Evolutionary conservation across 2,329 filamentous ascomycete genomes (phyloP).

Genomic region (Tolypocladium nubicola): DNA sequence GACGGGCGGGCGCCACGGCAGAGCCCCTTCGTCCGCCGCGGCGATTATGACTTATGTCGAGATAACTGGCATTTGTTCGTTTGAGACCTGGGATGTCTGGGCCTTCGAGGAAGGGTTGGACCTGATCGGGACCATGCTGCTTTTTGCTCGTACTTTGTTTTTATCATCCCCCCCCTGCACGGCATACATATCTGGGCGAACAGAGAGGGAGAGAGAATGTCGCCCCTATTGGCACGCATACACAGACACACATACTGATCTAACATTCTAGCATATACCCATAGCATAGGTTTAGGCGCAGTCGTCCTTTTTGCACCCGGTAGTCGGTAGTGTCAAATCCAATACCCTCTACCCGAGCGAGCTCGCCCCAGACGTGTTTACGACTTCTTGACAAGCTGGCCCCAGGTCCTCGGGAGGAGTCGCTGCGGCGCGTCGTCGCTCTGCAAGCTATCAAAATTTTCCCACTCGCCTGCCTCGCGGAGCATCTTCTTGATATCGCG

Average conservation of each 20-base stretch:
- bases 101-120: not conserved
- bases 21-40: not conserved
- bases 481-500: constrained; percentile 16
- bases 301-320: constrained; percentile 1
- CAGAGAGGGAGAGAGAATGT: not conserved
- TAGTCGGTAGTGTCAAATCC: not conserved
- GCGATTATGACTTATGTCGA: constrained; percentile 6
- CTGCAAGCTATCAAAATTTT: constrained; percentile 17
- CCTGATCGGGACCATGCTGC: not conserved
- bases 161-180: constrained; percentile 3
- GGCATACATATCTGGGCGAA: not conserved
- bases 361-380: not conserved
- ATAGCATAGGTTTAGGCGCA: constrained; percentile 21
- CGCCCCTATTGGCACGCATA: not conserved
- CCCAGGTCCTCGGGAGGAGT: constrained; percentile 19
- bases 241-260: constrained; percentile 7
- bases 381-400: constrained; percentile 15
- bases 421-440: constrained; percentile 13
- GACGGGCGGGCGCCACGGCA: not conserved
- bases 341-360: not conserved
- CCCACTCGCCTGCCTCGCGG: constrained; percentile 18
- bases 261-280: constrained; percentile 25
- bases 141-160: constrained; percentile 2
- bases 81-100: not conserved
- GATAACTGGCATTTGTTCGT: constrained; percentile 1